Base-by-base conservation (phyloP, 495 filamentous ascomycete species). In the Aspergillus carlsbadensis region DNA sequence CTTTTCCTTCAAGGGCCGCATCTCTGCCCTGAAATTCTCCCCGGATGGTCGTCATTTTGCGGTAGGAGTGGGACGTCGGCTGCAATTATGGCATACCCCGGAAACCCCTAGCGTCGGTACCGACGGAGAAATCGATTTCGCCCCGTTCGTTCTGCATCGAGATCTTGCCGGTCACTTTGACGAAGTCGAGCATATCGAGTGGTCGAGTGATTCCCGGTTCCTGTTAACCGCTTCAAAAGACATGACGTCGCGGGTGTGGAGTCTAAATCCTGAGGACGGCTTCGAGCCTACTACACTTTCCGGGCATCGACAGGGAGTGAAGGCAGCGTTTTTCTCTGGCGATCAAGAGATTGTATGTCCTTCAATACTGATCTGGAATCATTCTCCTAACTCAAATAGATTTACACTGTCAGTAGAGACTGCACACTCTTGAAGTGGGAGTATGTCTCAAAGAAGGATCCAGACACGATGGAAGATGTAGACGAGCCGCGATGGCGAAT, bases 81-180 rank as follows among this genome's bases (percentile, higher is more conserved):
- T 96, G 56, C 91, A 98, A 74, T 84, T 96, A 42, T 98, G 94
- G 94, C 89, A 95, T 61, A 95, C 95, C 18, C 95, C 94, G 6
- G 90, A 87, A 17, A 91, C 88, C 2, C 91, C 91, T 6, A 90
- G 90, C 51, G 79, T 84, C 11, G 84, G 83, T 42, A 78, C 80
- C 47, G 85, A 88, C 62, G 94, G 92, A 54, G 92, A 91, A 52
- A 77, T 96, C 56, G 91, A 98, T 60, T 98, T 96, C 72, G 92
- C 95, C 10, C 94, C 94, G 1, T 98, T 98, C 60, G 84, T 96
- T 36, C 77, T 90, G 43, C 91, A 98, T 71, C 84, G 91, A 47
- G 85, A 87, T 39, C 89, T 96, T 58, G 83, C 87, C 33, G 89
- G 90, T 1, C 94, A 98, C 70, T 95, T 91, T 58, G 94, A 97